Evolutionary conservation across 768 basidiomycete species (phyloP).

Genomic region (Termitomyces sp.): DNA sequence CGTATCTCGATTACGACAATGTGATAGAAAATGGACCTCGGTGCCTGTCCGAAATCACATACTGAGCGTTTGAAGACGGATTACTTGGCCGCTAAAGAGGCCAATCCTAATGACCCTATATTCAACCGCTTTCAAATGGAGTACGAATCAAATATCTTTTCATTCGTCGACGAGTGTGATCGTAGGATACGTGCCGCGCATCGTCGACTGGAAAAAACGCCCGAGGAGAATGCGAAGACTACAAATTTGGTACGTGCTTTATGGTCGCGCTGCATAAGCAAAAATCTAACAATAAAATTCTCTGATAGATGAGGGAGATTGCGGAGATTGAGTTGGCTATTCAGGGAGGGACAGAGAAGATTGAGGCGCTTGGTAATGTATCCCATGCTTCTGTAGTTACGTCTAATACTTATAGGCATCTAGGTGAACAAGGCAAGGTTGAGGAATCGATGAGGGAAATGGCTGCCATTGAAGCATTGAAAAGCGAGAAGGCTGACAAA

Average conservation of each 20-base stretch:
- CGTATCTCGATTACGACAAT: constrained; percentile 1
- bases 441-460: constrained; percentile 99
- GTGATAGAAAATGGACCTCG: constrained; percentile 96
- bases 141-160: constrained; percentile 92
- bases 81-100: constrained; percentile 74
- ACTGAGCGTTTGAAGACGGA: constrained; percentile 91
- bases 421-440: constrained; percentile 98
- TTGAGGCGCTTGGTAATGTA: constrained; percentile 75
- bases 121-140: constrained; percentile 89
- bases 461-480: constrained; percentile 95
- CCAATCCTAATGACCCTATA: constrained; percentile 72
- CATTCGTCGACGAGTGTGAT: constrained; percentile 98
- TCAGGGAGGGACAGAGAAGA: constrained; percentile 98
- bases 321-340: constrained; percentile 99
- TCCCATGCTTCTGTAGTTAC: constrained; percentile 16
- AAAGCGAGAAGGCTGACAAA: constrained; percentile 93
- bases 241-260: constrained; percentile 75
- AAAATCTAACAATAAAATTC: not conserved
- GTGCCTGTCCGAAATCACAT: constrained; percentile 95
- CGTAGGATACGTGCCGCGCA: constrained; percentile 91
- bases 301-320: constrained; percentile 90
- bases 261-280: not conserved
- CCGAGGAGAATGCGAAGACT: constrained; percentile 99
- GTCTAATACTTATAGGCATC: constrained; percentile 11
- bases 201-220: constrained; percentile 95